Evolutionary conservation across 768 basidiomycete species (phyloP), one percentile per base, ranked within the genome.

Genomic region (Tylopilus plumbeoviolaceoides): DNA sequence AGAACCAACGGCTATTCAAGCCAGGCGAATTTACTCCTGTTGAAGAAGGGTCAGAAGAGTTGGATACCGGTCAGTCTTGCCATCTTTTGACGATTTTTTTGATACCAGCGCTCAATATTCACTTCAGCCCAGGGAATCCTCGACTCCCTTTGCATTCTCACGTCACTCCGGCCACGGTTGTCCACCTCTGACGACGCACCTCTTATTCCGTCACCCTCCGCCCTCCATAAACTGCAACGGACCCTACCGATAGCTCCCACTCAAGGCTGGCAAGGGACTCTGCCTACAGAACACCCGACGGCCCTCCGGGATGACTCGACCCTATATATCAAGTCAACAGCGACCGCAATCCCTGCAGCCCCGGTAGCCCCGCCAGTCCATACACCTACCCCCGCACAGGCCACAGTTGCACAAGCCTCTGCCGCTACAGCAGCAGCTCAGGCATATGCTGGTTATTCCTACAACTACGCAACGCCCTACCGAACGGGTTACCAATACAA

Each of bases 241-340:
- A 86, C 87, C 1, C 73, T 92, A 3, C 86, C 84, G 2, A 63
- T 79, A 23, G 75, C 76, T 9, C 76, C 84, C 15, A 73, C 80
- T 3, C 72, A 73, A 51, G 85, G 88, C 20, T 92, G 89, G 89
- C 73, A 82, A 59, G 89, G 89, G 33, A 91, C 83, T 3, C 76
- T 91, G 4, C 81, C 85, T 11, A 62, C 80, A 12, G 72, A 76
- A 44, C 75, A 77, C 23, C 54, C 78, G 10, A 76, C 78, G 0
- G 86, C 89, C 6, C 77, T 91, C 15, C 81, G 84, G 17, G 89
- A 91, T 65, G 83, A 91, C 63, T 77, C 80, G 4, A 92, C 89
- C 2, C 70, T 90, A 42, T 84, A 83, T 69, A 77, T 89, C 54
- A 78, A 78, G 56, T 67, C 79, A 2, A 72, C 76, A 4, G 63